A percentile compares a stretch with the other conserved stretches of the same genome.
phyloP scores from a whole-genome alignment of 192 early-diverging fungal species.

The Backusella australiensis region DNA sequence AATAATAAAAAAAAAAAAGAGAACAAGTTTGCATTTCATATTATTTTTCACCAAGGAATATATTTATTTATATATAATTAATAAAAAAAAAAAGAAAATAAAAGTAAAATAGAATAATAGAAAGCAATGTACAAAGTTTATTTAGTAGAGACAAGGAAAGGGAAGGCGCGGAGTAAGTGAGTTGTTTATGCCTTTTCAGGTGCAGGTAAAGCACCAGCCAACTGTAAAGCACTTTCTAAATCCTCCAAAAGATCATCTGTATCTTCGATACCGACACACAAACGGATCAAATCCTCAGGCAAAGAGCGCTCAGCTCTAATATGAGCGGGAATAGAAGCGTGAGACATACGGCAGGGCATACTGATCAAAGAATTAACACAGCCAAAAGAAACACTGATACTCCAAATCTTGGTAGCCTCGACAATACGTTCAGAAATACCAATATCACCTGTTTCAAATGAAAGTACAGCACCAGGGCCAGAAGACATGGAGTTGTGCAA shows the following conservation, averaged over 20 bases:
- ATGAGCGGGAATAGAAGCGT: conserved; percentile 91
- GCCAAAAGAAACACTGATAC: conserved; percentile 96
- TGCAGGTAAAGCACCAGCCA: conserved; percentile 21
- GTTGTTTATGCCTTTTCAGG: neutral
- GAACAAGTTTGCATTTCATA: neutral
- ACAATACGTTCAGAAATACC: conserved; percentile 77
- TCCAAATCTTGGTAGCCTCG: conserved; percentile 80
- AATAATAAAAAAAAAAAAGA: neutral
- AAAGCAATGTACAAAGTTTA: neutral
- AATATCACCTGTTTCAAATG: conserved; percentile 90
- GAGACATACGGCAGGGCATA: conserved; percentile 98
- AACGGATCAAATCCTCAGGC: conserved; percentile 95
- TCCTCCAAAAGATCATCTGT: conserved; percentile 88
- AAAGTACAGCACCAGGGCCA: conserved; percentile 92
- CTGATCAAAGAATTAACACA: conserved; percentile 97
- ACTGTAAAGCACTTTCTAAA: conserved; percentile 67
- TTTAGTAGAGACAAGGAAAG: neutral
- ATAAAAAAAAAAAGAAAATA: neutral
- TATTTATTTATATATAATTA: neutral
- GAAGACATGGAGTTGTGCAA: conserved; percentile 74
- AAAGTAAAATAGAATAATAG: neutral
- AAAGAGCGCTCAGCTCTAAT: conserved; percentile 83
- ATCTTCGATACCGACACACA: conserved; percentile 98
- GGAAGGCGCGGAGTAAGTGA: neutral
- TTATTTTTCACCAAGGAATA: neutral